Base-by-base conservation (phyloP, 2,329 filamentous ascomycete genomes). In the Ceratocystiopsis minuta region DNA sequence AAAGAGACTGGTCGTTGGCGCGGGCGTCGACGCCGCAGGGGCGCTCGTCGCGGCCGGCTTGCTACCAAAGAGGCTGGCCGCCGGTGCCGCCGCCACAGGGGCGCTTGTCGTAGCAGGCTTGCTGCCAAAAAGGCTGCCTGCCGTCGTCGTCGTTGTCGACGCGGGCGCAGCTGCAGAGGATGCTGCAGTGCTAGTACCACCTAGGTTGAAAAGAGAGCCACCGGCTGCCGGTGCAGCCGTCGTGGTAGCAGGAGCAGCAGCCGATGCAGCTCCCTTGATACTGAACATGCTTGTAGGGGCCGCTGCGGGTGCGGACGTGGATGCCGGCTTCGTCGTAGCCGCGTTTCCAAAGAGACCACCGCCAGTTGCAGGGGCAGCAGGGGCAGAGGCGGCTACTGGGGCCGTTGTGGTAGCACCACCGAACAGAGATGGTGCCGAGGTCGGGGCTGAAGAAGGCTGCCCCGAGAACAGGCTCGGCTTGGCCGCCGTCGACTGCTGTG, bases 191-290 rank as follows among this genome's bases (percentile, higher is more conserved):
- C n/a, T n/a, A n/a, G n/a, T n/a, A n/a, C n/a, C n/a, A n/a, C n/a
- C n/a, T n/a, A n/a, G n/a, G 24, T 39, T 48, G 35, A 51, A 53
- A 43, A 58, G 57, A 7, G 57, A 44, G 3, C 50, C 46, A 16
- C 49, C 48, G 2, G 51, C 20, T 28, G 53, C 33, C 16, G 36
- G 13, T 14, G 42, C 20, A 2, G 42, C 35, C 11, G 41, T 16
- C 15, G 40, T 3, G 15, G 20, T 15, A 7, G 39, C 9, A 3
- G 34, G 4, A 2, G 39, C 16, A 14, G 34, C 20, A 28, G 38
- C n/a, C 9, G 40, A 37, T 10, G 40, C 16, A 3, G 40, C 39
- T 11, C 43, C 31, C 37, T 41, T 41, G 10, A 36, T 39, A 7
- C 40, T 42, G 16, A 46, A 46, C 24, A 45, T 31, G 2, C 37